Conservation (phyloP, 2,329 filamentous ascomycete species). For the Claviceps spartinae region DNA sequence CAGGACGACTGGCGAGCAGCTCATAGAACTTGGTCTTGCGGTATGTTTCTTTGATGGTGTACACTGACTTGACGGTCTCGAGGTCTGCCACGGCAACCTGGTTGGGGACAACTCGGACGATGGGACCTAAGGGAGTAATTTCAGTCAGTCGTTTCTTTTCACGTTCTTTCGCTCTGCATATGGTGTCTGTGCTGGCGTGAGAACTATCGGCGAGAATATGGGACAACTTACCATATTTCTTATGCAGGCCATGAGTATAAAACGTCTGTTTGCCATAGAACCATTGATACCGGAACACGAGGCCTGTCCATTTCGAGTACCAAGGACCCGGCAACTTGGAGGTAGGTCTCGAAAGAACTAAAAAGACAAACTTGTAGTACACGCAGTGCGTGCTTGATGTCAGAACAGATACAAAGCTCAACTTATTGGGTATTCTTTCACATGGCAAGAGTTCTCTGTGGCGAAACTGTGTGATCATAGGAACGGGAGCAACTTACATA, state of each 20-base stretch:
- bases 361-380: background rate
- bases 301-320: constrained; percentile 12
- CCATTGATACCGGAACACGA: constrained; percentile 9
- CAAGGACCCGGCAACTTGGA: constrained; percentile 13
- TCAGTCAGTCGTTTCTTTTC: background rate
- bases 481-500: background rate
- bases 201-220: no score
- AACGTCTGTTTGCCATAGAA: constrained; percentile 6
- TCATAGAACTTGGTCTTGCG: constrained; percentile 14
- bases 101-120: constrained; percentile 15
- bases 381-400: background rate
- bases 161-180: no score
- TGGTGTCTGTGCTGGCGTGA: no score
- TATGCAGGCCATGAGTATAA: constrained; percentile 13
- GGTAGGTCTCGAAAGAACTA: constrained; percentile 3
- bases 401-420: background rate
- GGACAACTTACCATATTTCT: constrained; percentile 10
- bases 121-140: constrained; percentile 8
- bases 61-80: constrained; percentile 17
- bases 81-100: constrained; percentile 13
- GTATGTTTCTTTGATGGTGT: constrained; percentile 15
- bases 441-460: no score
- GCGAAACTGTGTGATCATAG: no score
- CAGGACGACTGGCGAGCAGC: constrained; percentile 8
- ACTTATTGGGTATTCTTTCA: background rate